Base-by-base conservation (phyloP, 2,329 filamentous ascomycete genomes). In the Stemphylium vesicarium region DNA sequence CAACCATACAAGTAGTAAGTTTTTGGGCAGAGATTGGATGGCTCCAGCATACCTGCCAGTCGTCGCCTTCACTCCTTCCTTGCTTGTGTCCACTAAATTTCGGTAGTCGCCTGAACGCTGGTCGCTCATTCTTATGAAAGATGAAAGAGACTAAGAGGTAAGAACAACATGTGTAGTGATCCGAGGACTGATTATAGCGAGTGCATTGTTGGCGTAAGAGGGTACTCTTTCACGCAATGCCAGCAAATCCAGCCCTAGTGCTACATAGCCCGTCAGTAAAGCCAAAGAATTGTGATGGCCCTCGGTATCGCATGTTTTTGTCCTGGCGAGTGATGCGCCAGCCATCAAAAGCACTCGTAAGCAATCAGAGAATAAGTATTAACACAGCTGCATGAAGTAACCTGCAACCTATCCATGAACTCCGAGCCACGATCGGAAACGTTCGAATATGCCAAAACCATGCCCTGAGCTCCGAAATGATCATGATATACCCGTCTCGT, bases 311-410 rank as follows among this genome's bases (percentile, higher is more conserved):
- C 22, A 32, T 35, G 9, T 33, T 11, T 33, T 39, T 29, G 26
- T 29, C 8, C 26, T 29, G 10, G 11, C 18, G 20, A n/a, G 15
- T 51, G 10, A 31, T 12, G 9, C 18, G 31, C 16, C 31, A 29
- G 32, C 16, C 8, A 33, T 33, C 35, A 29, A 12, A 32, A 31
- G 31, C 33, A 53, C 15, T 20, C 13, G 16, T 41, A 33, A 33
- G 33, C 32, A 41, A 15, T 36, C 42, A 31, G 40, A 44, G 41
- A 55, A 32, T 51, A 52, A 40, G 51, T 63, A 62, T 66, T 61
- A 66, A 68, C 56, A 65, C 50, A 66, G 60, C 57, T 63, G 59
- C 56, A 53, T 53, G 51, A 63, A 63, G 50, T 62, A 51, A 40
- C 49, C 42, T 56, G 57, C 57, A 63, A 57, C 60, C 60, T 55